phyloP scores from a whole-genome alignment of 1,284 basidiomycete genomes.

The Ganoderma resinaceum region DNA sequence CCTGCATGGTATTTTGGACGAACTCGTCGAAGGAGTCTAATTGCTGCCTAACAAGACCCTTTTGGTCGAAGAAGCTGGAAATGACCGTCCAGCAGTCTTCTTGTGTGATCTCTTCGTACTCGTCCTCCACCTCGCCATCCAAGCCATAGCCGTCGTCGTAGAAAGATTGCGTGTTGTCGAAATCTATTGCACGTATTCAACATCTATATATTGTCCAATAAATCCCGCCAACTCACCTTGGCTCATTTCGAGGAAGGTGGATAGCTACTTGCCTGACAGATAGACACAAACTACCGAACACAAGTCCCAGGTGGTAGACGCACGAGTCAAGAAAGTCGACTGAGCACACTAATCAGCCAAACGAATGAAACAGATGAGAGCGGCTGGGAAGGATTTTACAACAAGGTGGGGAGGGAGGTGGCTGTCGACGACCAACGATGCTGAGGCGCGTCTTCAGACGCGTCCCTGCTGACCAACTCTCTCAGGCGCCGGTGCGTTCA shows the following conservation, averaged over 20 bases:
- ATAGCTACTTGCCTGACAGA: neutral
- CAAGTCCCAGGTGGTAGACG: neutral
- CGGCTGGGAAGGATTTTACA: neutral
- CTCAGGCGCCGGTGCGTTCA: neutral
- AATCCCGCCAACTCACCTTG: constrained; percentile 23
- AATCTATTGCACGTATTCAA: constrained; percentile 21
- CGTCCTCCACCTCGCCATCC: constrained; percentile 71
- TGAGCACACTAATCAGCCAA: neutral
- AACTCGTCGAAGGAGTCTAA: constrained; percentile 99
- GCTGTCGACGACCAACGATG: constrained; percentile 19
- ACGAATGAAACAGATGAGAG: neutral
- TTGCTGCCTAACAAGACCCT: constrained; percentile 97
- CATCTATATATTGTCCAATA: neutral
- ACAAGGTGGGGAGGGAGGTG: constrained; percentile 15
- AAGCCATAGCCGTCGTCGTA: constrained; percentile 66
- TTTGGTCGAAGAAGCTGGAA: constrained; percentile 95
- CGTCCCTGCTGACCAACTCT: constrained; percentile 29
- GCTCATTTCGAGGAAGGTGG: constrained; percentile 27
- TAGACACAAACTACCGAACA: neutral
- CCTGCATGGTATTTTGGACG: constrained; percentile 99
- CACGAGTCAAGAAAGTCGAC: neutral
- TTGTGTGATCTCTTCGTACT: constrained; percentile 83
- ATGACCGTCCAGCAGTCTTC: constrained; percentile 98
- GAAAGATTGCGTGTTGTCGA: constrained; percentile 54
- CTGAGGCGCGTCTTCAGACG: constrained; percentile 10